These are phyloP conservation scores for Globisporangium apiculatum DNA, from an alignment of 352 stramenopile genomes.

Conservation along the genomic window DNA sequence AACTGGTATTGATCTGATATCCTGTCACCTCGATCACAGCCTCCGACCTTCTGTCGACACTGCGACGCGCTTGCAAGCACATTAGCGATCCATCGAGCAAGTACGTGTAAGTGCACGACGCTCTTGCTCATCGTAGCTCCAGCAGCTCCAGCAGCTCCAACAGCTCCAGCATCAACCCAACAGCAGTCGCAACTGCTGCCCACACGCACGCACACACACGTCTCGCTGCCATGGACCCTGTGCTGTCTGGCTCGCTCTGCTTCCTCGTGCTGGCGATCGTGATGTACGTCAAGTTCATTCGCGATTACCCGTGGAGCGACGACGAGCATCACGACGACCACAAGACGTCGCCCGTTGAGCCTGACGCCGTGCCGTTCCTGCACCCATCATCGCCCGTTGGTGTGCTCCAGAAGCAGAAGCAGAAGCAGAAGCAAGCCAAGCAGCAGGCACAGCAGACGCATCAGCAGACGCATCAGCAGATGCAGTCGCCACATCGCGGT, in stretches of 20 bases:
- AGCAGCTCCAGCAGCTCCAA: too few relatives aligned
- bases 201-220: too few relatives aligned
- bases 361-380: slow-evolving; percentile 66
- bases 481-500: slow-evolving; percentile 17
- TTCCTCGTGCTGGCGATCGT: slow-evolving; percentile 82
- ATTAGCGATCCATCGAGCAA: too few relatives aligned
- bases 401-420: slow-evolving; percentile 35
- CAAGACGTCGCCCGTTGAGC: slow-evolving; percentile 61
- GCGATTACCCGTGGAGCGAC: slow-evolving; percentile 56
- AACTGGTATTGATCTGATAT: too few relatives aligned
- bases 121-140: too few relatives aligned
- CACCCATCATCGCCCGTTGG: slow-evolving; percentile 43
- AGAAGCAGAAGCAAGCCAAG: slow-evolving; percentile 17
- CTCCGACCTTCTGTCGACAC: too few relatives aligned
- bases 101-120: too few relatives aligned
- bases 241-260: slow-evolving; percentile 82
- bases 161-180: too few relatives aligned
- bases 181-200: too few relatives aligned
- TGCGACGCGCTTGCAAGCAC: too few relatives aligned
- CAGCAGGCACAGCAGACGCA: slow-evolving; percentile 10
- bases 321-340: slow-evolving; percentile 40
- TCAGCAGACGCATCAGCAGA: slow-evolving; percentile 11
- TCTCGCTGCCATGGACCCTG: slow-evolving; percentile 50
- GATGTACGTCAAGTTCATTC: slow-evolving; percentile 88
- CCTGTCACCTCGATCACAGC: too few relatives aligned